Evolutionary conservation across 2,329 filamentous ascomycete genomes (phyloP), one percentile per base, ranked within the genome.

Genomic region (Akanthomyces muscarius): DNA sequence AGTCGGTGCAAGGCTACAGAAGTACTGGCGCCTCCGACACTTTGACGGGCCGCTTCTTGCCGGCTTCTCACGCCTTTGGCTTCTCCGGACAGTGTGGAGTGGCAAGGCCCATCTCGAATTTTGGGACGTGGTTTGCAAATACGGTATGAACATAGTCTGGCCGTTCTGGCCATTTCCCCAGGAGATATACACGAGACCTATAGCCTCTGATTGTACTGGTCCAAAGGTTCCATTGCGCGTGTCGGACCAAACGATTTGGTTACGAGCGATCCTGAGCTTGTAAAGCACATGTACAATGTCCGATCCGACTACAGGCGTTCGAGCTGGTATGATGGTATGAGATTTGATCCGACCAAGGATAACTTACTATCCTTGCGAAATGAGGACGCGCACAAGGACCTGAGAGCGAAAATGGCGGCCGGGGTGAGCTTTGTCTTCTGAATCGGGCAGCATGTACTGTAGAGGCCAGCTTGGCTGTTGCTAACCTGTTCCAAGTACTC

Each of bases 291-390:
- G 55, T 70, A 70, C 51, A 70, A 67, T 3, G 74, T 75, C 5
- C 70, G 75, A 14, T 73, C 72, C 21, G 65, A 68, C 2, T 78
- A 78, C 55, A 65, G 63, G 2, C 72, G 75, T 0, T 73, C 73
- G 2, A 67, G 68, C 0, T 83, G 80, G 79, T 83, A 83, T 67
- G 74, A 79, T 60, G 78, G 76, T 1, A 75, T 81, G 67, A 76
- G 79, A n/a, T 76, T 87, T 65, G 78, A 86, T 65, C 80, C 81
- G 0, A 75, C 80, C 38, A 74, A 75, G 47, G 78, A 84, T 65
- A 83, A 81, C 59, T 74, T 86, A 5, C 76, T 84, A 61, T 82
- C 80, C 0, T 74, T 78, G 60, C 75, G 77, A 44, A 75, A 85
- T 59, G 79, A 81, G 48, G 75, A 75, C 16, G 71, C 73, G 53